Conservation (phyloP, 139 green algal species). For the Prasinococcaceae sp. region DNA sequence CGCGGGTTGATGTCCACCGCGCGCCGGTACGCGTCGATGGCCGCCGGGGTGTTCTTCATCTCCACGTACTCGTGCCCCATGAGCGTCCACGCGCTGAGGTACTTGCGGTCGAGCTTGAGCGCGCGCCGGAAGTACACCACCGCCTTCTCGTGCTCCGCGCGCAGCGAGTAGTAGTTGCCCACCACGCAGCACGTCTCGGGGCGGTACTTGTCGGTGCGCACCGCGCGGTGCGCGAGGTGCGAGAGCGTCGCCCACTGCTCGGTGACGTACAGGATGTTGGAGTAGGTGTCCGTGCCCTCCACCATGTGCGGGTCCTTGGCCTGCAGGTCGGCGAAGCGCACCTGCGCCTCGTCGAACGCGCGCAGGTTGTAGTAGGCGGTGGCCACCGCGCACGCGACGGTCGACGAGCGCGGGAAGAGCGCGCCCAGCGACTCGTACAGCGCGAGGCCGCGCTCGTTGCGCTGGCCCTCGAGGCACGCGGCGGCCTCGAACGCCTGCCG, state of each 20-base stretch:
- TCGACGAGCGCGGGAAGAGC: conserved; percentile 51
- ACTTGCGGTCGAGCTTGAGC: conserved; percentile 67
- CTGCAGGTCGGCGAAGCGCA: conserved; percentile 58
- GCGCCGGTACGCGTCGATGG: conserved; percentile 44
- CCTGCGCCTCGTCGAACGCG: conserved; percentile 37
- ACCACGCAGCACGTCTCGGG: conserved; percentile 87
- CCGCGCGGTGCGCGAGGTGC: conserved; percentile 62
- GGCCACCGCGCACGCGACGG: conserved; percentile 50
- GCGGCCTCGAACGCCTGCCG: conserved; percentile 56
- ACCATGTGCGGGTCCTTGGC: conserved; percentile 60
- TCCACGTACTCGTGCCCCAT: conserved; percentile 98
- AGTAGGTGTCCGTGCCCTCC: conserved; percentile 83
- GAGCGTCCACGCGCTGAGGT: conserved; percentile 89
- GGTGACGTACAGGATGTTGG: conserved; percentile 79
- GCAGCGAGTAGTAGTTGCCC: conserved; percentile 93
- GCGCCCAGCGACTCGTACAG: conserved; percentile 30
- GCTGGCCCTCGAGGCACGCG: conserved; percentile 54
- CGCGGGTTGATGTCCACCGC: conserved; percentile 54
- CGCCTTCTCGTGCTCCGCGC: conserved; percentile 58
- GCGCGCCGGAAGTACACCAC: conserved; percentile 82
- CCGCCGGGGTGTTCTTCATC: conserved; percentile 82
- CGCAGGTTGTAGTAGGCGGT: conserved; percentile 76
- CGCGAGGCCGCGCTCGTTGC: conserved; percentile 61
- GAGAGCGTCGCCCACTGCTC: conserved; percentile 42
- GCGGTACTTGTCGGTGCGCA: conserved; percentile 68